Conservation (phyloP, 495 filamentous ascomycete genomes). For the Terfezia claveryi region DNA sequence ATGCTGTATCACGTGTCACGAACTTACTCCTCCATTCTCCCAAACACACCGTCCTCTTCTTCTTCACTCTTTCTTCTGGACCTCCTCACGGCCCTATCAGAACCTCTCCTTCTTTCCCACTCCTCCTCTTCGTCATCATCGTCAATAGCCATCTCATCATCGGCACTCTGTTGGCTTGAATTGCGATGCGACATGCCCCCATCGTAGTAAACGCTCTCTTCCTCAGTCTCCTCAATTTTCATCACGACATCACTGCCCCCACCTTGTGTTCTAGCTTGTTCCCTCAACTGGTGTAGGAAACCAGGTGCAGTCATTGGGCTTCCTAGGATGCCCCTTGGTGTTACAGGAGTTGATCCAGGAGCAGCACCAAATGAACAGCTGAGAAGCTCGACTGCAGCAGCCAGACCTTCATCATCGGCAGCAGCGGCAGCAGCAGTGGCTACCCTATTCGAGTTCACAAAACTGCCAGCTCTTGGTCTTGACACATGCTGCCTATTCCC, state of each 20-base stretch:
- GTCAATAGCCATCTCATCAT: slow-evolving; percentile 31
- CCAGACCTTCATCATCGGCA: slow-evolving; percentile 52
- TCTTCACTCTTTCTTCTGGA: slow-evolving; percentile 40
- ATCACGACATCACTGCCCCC: slow-evolving; percentile 27
- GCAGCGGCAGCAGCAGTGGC: slow-evolving; percentile 18
- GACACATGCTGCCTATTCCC: slow-evolving; percentile 10
- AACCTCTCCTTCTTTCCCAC: slow-evolving; percentile 3
- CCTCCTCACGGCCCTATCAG: slow-evolving; percentile 24
- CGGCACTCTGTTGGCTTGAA: slow-evolving; percentile 23
- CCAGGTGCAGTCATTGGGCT: slow-evolving; percentile 24
- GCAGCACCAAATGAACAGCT: slow-evolving; percentile 80
- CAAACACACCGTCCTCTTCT: slow-evolving; percentile 89
- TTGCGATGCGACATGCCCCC: slow-evolving; percentile 11
- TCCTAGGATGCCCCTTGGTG: slow-evolving; percentile 31
- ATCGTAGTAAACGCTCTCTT: slow-evolving; percentile 19
- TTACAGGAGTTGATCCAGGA: slow-evolving; percentile 40
- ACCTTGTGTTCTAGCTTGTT: slow-evolving; percentile 11
- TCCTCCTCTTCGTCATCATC: slow-evolving; percentile 59
- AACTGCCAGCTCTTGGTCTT: slow-evolving; percentile 25
- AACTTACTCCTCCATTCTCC: slow-evolving; percentile 71
- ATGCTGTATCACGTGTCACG: too few relatives aligned
- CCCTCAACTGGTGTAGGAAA: slow-evolving; percentile 18
- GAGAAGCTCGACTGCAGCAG: slow-evolving; percentile 70
- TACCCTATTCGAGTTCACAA: slow-evolving; percentile 21
- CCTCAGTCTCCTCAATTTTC: slow-evolving; percentile 46